Evolutionary conservation across 2,329 filamentous ascomycete species (phyloP), one percentile per base, ranked within the genome.

Genomic region (Didymella glomerata): DNA sequence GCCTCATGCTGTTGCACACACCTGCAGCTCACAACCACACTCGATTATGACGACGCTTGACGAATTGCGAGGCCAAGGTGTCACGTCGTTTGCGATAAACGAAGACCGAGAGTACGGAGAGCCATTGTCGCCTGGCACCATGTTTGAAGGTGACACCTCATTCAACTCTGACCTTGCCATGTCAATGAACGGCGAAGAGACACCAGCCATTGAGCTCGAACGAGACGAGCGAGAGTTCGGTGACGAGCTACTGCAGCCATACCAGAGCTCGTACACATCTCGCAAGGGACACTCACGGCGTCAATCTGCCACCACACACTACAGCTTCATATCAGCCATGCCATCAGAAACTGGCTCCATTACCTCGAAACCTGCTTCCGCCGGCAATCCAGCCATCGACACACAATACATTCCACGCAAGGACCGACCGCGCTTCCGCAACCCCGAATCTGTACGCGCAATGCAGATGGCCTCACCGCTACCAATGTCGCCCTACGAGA

Each of bases 381-480:
- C 70, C 24, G 64, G 65, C 38, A 69, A 63, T 46, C 56, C 72
- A 52, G 61, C 50, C 46, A 64, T 72, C 57, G 68, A 73, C 25
- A 67, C 70, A 25, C 81, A 84, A 2, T 85, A 84, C n/a, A 79
- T 84, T 22, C 84, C 88, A 52, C 82, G 83, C 8, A 85, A 84
- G 8, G 82, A 84, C 9, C 84, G 89, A 2, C 85, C 87, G 5
- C 84, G 86, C 1, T 92, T 92, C 72, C 83, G 89, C 47, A 89
- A 89, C 13, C 86, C 89, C 0, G 89, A 88, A 1, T 88, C 87
- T 13, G 85, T 91, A 8, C 86, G 87, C 48, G 87, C 88, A 1
- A 83, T 91, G 77, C 90, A 92, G 65, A 90, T 92, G 87, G 84
- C 85, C 2, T 90, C 88, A 0, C 89, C 75, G 8, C 70, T 68